These are phyloP conservation scores for Mucor piriformis DNA, from an alignment of 371 early-diverging fungal genomes.

Conservation along the genomic window DNA sequence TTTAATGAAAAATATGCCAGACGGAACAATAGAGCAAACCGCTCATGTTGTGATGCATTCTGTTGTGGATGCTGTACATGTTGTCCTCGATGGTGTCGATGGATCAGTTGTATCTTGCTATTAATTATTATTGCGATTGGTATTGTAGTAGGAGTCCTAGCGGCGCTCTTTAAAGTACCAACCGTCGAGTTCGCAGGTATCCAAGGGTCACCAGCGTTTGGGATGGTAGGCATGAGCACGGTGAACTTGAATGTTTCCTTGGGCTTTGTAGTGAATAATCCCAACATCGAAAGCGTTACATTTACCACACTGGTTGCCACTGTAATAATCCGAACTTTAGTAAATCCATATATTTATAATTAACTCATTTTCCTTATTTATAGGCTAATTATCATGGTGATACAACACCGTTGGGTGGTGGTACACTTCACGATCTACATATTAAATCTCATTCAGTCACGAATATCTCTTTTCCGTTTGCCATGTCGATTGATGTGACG, in stretches of 20 bases:
- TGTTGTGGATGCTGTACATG: constrained; percentile 56
- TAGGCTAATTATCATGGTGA: constrained; percentile 59
- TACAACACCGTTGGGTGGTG: constrained; percentile 49
- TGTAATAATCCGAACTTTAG: constrained; percentile 25
- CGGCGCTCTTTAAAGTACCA: constrained; percentile 44
- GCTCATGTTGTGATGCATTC: constrained; percentile 40
- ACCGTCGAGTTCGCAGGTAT: constrained; percentile 40
- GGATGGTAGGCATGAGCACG: constrained; percentile 17
- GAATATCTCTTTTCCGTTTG: constrained; percentile 53
- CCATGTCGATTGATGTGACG: constrained; percentile 32
- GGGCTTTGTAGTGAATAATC: constrained; percentile 54
- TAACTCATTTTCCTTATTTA: not conserved
- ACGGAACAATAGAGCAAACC: not conserved
- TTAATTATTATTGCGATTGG: constrained; percentile 41
- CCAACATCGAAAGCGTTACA: constrained; percentile 60
- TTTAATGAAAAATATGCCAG: constrained; percentile 3
- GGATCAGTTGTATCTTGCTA: constrained; percentile 35
- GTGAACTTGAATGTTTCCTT: constrained; percentile 34
- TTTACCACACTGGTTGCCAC: constrained; percentile 58
- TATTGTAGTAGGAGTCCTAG: constrained; percentile 45
- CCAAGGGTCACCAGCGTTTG: constrained; percentile 32
- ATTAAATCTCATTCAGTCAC: constrained; percentile 48
- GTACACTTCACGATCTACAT: constrained; percentile 45
- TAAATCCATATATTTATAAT: not conserved
- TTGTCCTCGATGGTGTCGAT: constrained; percentile 50